These are phyloP conservation scores for Lachancea dasiensis DNA, from an alignment of 805 yeast species.

Conservation along the genomic window DNA sequence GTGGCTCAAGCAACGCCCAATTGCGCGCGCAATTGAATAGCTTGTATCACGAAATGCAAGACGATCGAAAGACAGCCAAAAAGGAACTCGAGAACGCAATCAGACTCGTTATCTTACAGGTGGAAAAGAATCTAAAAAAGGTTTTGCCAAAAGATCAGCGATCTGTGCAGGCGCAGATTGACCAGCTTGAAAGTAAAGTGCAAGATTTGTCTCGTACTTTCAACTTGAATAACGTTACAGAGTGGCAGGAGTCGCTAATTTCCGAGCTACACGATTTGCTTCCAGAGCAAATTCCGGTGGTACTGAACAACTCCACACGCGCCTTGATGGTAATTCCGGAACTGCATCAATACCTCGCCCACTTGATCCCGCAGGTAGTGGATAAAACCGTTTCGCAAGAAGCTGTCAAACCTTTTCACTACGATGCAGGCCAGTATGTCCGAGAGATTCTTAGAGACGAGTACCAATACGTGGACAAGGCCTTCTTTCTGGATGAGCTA, in stretches of 20 bases:
- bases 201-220: constrained; percentile 15
- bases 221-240: constrained; percentile 21
- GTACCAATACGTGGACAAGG: constrained; percentile 28
- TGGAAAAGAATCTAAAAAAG: constrained; percentile 29
- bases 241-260: constrained; percentile 19
- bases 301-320: constrained; percentile 19
- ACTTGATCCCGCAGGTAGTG: constrained; percentile 13
- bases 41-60: constrained; percentile 24
- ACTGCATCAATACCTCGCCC: constrained; percentile 21
- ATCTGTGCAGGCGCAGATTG: constrained; percentile 21
- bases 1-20: constrained; percentile 3
- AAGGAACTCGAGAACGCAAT: constrained; percentile 27
- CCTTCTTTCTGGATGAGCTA: constrained; percentile 24
- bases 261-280: constrained; percentile 18
- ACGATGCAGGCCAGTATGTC: constrained; percentile 28
- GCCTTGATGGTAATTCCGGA: constrained; percentile 28
- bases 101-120: constrained; percentile 26
- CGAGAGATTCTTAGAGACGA: constrained; percentile 28
- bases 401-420: constrained; percentile 12
- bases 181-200: constrained; percentile 18
- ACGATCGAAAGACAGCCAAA: constrained; percentile 21
- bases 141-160: constrained; percentile 25
- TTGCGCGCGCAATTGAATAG: constrained; percentile 25
- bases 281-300: constrained; percentile 30
- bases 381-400: constrained; percentile 2